phyloP scores from a whole-genome alignment of 345 rosid genomes.

The Anastatica hierochuntica region DNA sequence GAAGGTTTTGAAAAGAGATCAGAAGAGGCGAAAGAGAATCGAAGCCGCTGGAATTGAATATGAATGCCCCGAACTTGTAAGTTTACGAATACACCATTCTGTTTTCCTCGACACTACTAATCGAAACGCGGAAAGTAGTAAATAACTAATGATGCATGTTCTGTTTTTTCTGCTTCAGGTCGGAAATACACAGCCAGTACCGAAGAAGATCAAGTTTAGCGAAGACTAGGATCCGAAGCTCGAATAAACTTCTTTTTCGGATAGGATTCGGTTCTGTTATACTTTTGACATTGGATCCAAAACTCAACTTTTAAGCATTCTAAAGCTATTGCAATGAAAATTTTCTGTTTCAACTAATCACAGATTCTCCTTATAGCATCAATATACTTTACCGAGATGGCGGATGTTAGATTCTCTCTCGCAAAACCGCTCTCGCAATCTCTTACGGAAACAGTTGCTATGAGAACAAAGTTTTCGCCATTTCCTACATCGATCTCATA shows the following conservation, averaged over 20 bases:
- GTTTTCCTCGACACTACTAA: background rate
- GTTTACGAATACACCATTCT: constrained; percentile 10
- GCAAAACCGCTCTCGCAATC: constrained; percentile 25
- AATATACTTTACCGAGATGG: constrained; percentile 21
- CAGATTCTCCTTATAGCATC: constrained; percentile 20
- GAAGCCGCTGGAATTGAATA: constrained; percentile 79
- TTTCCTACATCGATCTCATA: constrained; percentile 74
- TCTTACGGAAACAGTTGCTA: constrained; percentile 28
- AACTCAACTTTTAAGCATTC: background rate
- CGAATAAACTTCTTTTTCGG: background rate
- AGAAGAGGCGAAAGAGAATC: constrained; percentile 57
- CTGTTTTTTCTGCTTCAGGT: too few species aligned
- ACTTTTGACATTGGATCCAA: background rate
- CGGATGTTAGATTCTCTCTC: constrained; percentile 20
- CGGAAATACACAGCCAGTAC: constrained; percentile 42
- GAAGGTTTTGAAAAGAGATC: constrained; percentile 53
- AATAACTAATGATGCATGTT: too few species aligned
- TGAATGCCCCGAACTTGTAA: constrained; percentile 84
- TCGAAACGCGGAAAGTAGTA: background rate
- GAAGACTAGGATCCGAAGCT: constrained; percentile 33
- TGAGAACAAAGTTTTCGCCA: constrained; percentile 54
- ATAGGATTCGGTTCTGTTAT: constrained; percentile 7
- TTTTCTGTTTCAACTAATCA: background rate
- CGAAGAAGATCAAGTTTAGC: constrained; percentile 73
- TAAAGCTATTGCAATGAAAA: constrained; percentile 1